Base-by-base conservation (phyloP, 1,284 basidiomycete species). In the Boletus nobilissimus region DNA sequence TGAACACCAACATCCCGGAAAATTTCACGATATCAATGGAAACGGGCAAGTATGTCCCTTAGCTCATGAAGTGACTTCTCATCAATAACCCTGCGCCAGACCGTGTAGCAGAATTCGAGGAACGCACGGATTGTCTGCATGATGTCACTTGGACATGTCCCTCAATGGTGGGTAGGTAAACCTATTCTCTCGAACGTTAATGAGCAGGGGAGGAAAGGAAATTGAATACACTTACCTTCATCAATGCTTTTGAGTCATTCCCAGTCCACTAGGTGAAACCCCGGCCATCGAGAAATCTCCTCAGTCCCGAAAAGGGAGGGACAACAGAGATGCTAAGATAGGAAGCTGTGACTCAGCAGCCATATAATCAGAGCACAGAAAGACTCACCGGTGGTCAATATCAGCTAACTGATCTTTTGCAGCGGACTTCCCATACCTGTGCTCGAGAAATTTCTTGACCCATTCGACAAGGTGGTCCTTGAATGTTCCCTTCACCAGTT, bases 261-360 rank as follows among this genome's bases (percentile, higher is more conserved):
- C 80, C 67, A 1, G 78, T 81, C 77, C 80, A 81, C 36, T 81
- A 79, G 4, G 6, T 69, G 54, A 81, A 81, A 2, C 72, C 68
- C 6, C 13, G 73, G 14, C 80, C 73, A 19, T 81, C 22, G 0
- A 76, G 80, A 24, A 82, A 82, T 36, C 70, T 32, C 19, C 60
- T 8, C 16, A 78, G 64, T 0, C 81, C 74, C 6, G 79, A 18
- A 67, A 81, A 82, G 11, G 72, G 70, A 7, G 63, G 18, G 7
- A 24, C 13, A 10, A 11, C 22, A 18, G 46, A 18, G 22, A 48
- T 48, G 22, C 46, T 48, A 48, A 48, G 24, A 22, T 19, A 8
- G n/a, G n/a, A n/a, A n/a, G n/a, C n/a, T n/a, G n/a, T n/a, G n/a
- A n/a, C n/a, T n/a, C n/a, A n/a, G n/a, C n/a, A n/a, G n/a, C n/a